Evolutionary conservation across 208 protist species (phyloP), one percentile per base, ranked within the genome.

Genomic region (Strigomonas culicis): DNA sequence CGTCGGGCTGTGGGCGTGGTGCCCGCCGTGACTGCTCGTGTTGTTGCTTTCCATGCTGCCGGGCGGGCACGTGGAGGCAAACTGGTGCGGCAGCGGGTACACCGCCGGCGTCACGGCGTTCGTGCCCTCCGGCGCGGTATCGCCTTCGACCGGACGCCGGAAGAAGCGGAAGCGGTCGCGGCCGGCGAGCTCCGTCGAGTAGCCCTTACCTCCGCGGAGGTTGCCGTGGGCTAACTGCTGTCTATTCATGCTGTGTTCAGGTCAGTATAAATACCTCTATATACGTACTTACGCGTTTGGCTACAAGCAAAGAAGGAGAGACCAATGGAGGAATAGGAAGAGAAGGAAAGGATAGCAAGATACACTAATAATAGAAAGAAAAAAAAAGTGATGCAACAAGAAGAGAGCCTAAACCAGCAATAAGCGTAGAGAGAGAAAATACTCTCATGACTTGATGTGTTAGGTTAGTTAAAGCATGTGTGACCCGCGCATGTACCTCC

Each of bases 111-210:
- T 8, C 11, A 27, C n/a, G 13, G 49, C n/a, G 24, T 21, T n/a
- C n/a, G n/a, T n/a, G n/a, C n/a, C 49, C n/a, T 55, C 49, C n/a
- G n/a, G n/a, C n/a, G n/a, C n/a, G n/a, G n/a, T n/a, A 13, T 55
- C 49, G 62, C 4, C 66, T 60, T 93, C 88, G 1, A 92, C 79
- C 17, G 92, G 88, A 1, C 85, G 80, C 0, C 86, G 82, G 58
- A 97, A 97, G 65, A 92, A 97, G 53, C 87, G 89, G 46, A 85
- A 79, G 4, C 89, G 88, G 51, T 97, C 92, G 4, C 92, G 76
- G 31, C 92, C 92, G 3, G 72, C 87, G 25, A 95, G 61, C 76
- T 97, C 88, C 24, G 86, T 86, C 13, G 69, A 55, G 69, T 80
- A 93, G 39, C 77, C 82, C 32, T 75, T 71, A 28, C 84, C 80